phyloP scores from a whole-genome alignment of 805 yeast species.

The Danielia oregonensis region DNA sequence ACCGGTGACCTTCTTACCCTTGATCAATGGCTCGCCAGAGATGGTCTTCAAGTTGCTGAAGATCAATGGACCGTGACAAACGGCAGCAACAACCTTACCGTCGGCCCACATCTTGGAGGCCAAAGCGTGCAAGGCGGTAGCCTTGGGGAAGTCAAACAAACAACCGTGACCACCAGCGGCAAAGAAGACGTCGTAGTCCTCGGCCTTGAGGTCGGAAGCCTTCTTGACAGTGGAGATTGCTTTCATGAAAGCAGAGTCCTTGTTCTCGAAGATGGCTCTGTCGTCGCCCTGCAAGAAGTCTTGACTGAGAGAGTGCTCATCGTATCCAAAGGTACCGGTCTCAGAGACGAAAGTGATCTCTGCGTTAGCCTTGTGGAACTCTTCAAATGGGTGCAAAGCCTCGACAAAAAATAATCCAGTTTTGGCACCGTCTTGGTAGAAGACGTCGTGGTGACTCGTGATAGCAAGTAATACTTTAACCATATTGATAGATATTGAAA shows the following conservation, averaged over 20 bases:
- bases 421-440: slow-evolving; percentile 53
- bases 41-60: slow-evolving; percentile 41
- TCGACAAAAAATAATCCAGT: slow-evolving; percentile 62
- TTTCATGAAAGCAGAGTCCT: slow-evolving; percentile 34
- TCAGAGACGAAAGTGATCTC: slow-evolving; percentile 58
- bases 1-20: slow-evolving; percentile 58
- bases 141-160: slow-evolving; percentile 53
- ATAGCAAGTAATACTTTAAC: slow-evolving; percentile 42
- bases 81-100: slow-evolving; percentile 59
- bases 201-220: slow-evolving; percentile 45
- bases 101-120: slow-evolving; percentile 45
- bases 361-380: slow-evolving; percentile 44
- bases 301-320: slow-evolving; percentile 47
- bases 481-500: too few species aligned
- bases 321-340: slow-evolving; percentile 54
- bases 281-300: slow-evolving; percentile 46
- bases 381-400: slow-evolving; percentile 56
- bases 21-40: slow-evolving; percentile 42
- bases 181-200: slow-evolving; percentile 50
- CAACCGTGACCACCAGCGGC: slow-evolving; percentile 71
- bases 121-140: slow-evolving; percentile 41
- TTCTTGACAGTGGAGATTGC: slow-evolving; percentile 40
- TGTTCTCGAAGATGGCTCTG: slow-evolving; percentile 33
- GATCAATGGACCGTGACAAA: slow-evolving; percentile 66
- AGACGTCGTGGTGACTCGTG: slow-evolving; percentile 39